Conservation (phyloP, 129 eudicot species). For the Rutidosis leptorrhynchoides region DNA sequence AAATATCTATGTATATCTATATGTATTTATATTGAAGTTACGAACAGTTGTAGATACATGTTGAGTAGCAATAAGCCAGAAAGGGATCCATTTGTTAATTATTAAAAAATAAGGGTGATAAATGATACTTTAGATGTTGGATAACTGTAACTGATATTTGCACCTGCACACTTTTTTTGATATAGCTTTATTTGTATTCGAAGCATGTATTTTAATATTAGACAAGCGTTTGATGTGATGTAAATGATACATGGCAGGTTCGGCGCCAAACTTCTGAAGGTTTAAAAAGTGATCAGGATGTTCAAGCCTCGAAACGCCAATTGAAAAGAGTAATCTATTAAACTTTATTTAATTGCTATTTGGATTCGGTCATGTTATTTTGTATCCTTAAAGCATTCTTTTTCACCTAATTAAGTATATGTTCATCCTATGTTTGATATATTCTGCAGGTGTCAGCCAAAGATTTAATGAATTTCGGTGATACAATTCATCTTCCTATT, state of each 20-base stretch:
- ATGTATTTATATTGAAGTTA: not conserved
- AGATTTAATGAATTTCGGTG: slow-evolving; percentile 72
- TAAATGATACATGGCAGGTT: slow-evolving; percentile 43
- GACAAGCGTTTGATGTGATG: not conserved
- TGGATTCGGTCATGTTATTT: not conserved
- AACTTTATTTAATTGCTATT: not conserved
- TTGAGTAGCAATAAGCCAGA: not conserved
- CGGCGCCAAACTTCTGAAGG: slow-evolving; percentile 48
- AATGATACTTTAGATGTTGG: not conserved
- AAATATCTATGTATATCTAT: too few species aligned
- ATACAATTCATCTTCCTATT: slow-evolving; percentile 73
- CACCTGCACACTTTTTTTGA: not conserved
- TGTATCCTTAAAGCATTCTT: not conserved
- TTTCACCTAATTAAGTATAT: not conserved
- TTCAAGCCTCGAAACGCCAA: slow-evolving; percentile 36
- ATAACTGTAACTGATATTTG: not conserved
- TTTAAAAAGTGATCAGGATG: slow-evolving; percentile 20
- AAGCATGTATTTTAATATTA: not conserved
- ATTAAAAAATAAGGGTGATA: too few species aligned
- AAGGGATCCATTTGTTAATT: not conserved
- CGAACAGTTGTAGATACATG: not conserved
- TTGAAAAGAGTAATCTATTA: slow-evolving; percentile 55
- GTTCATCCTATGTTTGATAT: slow-evolving; percentile 15
- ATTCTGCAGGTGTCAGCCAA: slow-evolving; percentile 70
- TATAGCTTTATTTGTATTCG: not conserved